These are phyloP conservation scores for Corynascus novoguineensis DNA, from an alignment of 495 filamentous ascomycete species.

Conservation along the genomic window DNA sequence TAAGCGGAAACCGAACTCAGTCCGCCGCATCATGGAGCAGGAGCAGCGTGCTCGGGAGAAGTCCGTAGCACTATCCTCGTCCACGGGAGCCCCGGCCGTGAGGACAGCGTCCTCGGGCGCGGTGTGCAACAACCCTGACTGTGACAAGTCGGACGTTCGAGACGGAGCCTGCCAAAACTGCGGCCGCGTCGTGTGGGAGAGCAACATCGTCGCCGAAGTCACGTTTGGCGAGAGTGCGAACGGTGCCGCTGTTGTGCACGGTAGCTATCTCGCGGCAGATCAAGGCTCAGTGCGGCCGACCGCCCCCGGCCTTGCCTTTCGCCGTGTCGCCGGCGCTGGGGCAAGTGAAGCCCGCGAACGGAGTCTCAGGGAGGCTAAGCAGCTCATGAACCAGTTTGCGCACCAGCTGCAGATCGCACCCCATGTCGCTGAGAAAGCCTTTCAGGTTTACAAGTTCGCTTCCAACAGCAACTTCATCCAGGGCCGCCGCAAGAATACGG, in stretches of 20 bases:
- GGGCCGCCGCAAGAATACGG: constrained; percentile 77
- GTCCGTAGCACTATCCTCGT: constrained; percentile 17
- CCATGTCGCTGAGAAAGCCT: constrained; percentile 54
- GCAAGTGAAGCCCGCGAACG: constrained; percentile 56
- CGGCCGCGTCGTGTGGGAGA: constrained; percentile 72
- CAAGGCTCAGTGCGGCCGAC: constrained; percentile 49
- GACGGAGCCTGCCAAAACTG: constrained; percentile 72
- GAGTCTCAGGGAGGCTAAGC: constrained; percentile 57
- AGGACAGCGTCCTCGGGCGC: background rate
- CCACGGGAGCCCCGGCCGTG: background rate
- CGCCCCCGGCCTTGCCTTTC: constrained; percentile 40
- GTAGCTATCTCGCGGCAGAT: constrained; percentile 76
- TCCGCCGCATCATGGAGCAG: constrained; percentile 30
- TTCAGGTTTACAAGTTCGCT: constrained; percentile 72
- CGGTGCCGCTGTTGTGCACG: constrained; percentile 88
- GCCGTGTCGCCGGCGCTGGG: constrained; percentile 34
- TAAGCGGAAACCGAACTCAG: constrained; percentile 23
- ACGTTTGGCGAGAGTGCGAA: constrained; percentile 76
- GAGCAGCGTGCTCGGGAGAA: constrained; percentile 26
- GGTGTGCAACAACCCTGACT: constrained; percentile 32
- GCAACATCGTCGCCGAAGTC: constrained; percentile 85
- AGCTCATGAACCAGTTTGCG: constrained; percentile 40
- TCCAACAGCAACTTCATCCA: constrained; percentile 75
- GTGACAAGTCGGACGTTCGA: constrained; percentile 36
- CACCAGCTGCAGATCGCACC: constrained; percentile 52